phyloP scores from a whole-genome alignment of 2,329 filamentous ascomycete species.

The Diaporthe batatas region DNA sequence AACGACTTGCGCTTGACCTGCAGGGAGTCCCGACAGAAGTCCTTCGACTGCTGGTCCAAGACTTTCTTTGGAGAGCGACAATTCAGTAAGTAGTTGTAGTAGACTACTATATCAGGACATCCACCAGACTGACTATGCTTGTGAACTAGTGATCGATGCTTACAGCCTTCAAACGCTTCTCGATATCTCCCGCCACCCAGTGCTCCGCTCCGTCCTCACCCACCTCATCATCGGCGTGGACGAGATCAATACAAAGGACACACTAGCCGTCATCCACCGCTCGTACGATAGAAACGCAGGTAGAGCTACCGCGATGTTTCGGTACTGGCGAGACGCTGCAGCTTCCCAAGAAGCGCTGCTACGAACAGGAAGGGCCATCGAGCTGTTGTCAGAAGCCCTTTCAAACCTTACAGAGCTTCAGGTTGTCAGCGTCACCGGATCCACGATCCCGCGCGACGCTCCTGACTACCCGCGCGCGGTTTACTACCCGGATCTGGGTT shows the following conservation, averaged over 20 bases:
- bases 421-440: neutral
- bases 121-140: neutral
- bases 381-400: neutral
- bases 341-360: neutral
- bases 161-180: neutral
- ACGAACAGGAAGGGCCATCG: neutral
- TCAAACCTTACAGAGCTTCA: neutral
- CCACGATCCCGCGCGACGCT: fast-evolving
- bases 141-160: neutral
- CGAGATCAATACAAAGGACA: neutral
- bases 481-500: neutral
- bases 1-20: constrained; percentile 3
- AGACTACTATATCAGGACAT: fast-evolving
- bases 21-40: neutral
- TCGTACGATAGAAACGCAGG: no score
- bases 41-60: neutral
- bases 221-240: constrained; percentile 9
- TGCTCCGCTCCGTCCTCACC: neutral
- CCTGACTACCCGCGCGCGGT: no score
- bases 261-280: neutral
- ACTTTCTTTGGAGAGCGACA: neutral
- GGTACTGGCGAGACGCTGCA: neutral
- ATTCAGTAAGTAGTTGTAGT: neutral
- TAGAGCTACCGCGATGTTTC: neutral
- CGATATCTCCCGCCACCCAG: neutral